phyloP scores from a whole-genome alignment of 495 filamentous ascomycete species.

The Aspergillus cavernicola region DNA sequence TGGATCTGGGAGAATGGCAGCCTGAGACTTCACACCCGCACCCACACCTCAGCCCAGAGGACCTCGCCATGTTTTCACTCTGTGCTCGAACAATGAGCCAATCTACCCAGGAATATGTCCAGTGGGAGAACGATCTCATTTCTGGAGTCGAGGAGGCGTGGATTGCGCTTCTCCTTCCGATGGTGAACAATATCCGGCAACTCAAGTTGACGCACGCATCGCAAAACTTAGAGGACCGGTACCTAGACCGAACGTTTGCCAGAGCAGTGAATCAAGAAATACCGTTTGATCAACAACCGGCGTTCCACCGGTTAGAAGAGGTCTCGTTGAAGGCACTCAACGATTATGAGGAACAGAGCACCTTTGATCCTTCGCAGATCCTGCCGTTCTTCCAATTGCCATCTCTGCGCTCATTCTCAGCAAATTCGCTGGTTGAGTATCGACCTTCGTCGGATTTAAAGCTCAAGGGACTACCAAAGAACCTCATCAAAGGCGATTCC shows the following conservation, averaged over 20 bases:
- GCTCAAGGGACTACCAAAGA: background rate
- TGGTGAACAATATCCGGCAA: slow-evolving; percentile 25
- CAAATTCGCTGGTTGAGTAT: slow-evolving; percentile 29
- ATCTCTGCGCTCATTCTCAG: slow-evolving; percentile 24
- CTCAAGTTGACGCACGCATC: slow-evolving; percentile 24
- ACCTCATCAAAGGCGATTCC: slow-evolving; percentile 4
- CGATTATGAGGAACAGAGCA: slow-evolving; percentile 17
- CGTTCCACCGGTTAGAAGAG: slow-evolving; percentile 18
- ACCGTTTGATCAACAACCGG: slow-evolving; percentile 16
- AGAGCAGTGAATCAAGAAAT: slow-evolving; percentile 19
- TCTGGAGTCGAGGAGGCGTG: slow-evolving; percentile 27
- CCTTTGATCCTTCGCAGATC: slow-evolving; percentile 17
- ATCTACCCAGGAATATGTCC: slow-evolving; percentile 19
- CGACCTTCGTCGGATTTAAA: background rate
- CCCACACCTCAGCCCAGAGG: background rate
- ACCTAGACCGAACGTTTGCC: slow-evolving; percentile 22
- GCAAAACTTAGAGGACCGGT: slow-evolving; percentile 8
- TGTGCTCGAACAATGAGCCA: slow-evolving; percentile 15
- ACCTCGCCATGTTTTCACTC: slow-evolving; percentile 11
- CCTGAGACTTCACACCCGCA: background rate
- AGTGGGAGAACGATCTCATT: slow-evolving; percentile 26
- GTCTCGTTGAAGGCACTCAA: slow-evolving; percentile 24
- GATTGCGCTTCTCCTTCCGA: slow-evolving; percentile 27
- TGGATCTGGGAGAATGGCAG: slow-evolving; percentile 26
- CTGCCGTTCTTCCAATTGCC: slow-evolving; percentile 30